Conservation (phyloP, 768 basidiomycete species). For the Coprinopsis marcescibilis region DNA sequence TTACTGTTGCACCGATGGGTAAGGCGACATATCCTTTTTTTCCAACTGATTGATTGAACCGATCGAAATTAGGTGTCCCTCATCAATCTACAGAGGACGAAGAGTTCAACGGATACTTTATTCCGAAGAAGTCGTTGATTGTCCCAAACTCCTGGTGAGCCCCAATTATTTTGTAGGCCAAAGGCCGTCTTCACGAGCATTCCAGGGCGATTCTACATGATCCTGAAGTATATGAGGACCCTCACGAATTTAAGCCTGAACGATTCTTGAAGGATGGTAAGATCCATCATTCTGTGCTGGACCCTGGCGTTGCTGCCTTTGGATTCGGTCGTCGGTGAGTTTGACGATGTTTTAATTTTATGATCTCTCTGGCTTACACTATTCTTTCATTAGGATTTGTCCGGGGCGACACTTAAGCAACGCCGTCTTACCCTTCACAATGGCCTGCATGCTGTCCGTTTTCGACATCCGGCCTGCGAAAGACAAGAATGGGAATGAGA, state of each 20-base stretch:
- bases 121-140: conserved; percentile 28
- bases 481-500: conserved; percentile 9
- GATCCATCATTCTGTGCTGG: conserved; percentile 10
- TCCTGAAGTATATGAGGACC: conserved; percentile 24
- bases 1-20: conserved; percentile 9
- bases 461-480: conserved; percentile 15
- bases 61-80: conserved; percentile 9
- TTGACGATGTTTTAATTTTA: neutral
- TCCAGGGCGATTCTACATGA: conserved; percentile 23
- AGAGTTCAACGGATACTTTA: conserved; percentile 29
- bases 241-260: conserved; percentile 27
- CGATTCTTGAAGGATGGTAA: conserved; percentile 18
- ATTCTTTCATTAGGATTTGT: conserved; percentile 13
- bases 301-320: conserved; percentile 11
- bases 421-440: conserved; percentile 15
- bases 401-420: conserved; percentile 21
- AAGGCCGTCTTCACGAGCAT: neutral
- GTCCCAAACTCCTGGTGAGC: conserved; percentile 19
- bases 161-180: neutral
- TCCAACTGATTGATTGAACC: neutral
- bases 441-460: conserved; percentile 17
- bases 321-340: conserved; percentile 16
- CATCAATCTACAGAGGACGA: conserved; percentile 21
- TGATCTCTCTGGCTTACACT: neutral
- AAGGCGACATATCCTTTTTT: neutral